Base-by-base conservation (phyloP, 345 rosid genomes). In the Camelina laxa region DNA sequence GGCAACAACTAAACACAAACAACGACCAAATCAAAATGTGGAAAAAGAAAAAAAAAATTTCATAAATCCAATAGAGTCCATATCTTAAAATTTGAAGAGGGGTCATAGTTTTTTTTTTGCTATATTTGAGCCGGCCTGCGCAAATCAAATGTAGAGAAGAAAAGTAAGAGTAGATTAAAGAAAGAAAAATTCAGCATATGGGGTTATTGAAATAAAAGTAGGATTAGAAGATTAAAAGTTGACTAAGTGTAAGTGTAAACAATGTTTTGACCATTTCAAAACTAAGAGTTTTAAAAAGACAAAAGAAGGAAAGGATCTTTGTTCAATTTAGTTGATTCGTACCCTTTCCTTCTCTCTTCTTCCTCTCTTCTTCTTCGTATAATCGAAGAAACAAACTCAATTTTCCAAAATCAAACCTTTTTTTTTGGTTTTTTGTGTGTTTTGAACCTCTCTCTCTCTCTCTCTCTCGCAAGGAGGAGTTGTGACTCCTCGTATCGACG, bases 301-400 rank as follows among this genome's bases (percentile, higher is more conserved):
- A 15, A 64, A 64, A 73, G 20, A 63, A 22, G 72, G 59, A 74
- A 73, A 42, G 71, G 70, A 73, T 73, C 24, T 74, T 65, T 74
- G 77, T 55, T 42, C 49, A 58, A 58, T 60, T 71, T 47, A 27
- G 0, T 27, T 27, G 6, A 47, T 70, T 58, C 48, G 30, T 55
- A 58, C 35, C 19, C 42, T 42, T 42, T 42, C 16, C 15, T 14
- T 41, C 13, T 41, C 44, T 39, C 39, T 9, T 60, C 49, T 70
- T 36, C 58, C 33, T 53, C 30, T 33, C 45, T 61, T 22, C 14
- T 41, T 55, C 56, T 72, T 62, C 60, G 48, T 66, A 20, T 30
- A 19, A 48, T 31, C 45, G 30, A 67, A 44, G 39, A 22, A 54
- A 38, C 7, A 14, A 41, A 54, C 53, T 31, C 1, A 69, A 69